Base-by-base conservation (phyloP, 495 filamentous ascomycete species). In the Evernia prunastri region DNA sequence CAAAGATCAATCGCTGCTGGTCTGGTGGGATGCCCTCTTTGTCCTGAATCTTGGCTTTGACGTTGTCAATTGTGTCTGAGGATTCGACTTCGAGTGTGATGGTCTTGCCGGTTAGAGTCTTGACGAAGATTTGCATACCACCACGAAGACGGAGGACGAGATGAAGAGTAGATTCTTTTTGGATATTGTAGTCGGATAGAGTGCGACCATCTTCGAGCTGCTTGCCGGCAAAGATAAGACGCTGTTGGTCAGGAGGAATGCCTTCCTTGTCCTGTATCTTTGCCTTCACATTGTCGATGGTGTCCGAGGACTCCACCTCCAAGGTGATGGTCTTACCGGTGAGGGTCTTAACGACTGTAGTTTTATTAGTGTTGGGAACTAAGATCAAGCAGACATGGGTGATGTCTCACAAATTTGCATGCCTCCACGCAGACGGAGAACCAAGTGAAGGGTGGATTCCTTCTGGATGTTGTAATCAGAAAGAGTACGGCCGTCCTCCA, bases 381-480 rank as follows among this genome's bases (percentile, higher is more conserved):
- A n/a, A 40, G 58, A 11, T 27, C 31, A 59, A 61, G 51, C 15
- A 25, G 35, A 40, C 43, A 51, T 31, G 36, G 35, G 53, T 36
- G 58, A 53, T 49, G 84, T 82, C 85, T 75, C 85, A 88, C 85
- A 97, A 75, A 97, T 97, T 76, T 97, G 93, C 93, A 97, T 97
- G 75, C 93, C 93, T 79, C 93, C 93, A 81, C 93, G 94, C 15
- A 97, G 91, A 79, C 93, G 94, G 59, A 97, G 92, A 65, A 97
- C 93, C 33, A 97, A 78, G 73, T 97, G 93, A 36, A 97, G 89
- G 31, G 93, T 97, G 17, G 88, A 92, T 78, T 97, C 93, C 85
- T 97, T 97, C 79, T 97, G 94, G 63, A 97, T 97, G 76, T 97
- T 97, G 82, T 97, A 97, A 76, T 97, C 93, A 64, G 89, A 92